Evolutionary conservation across 495 filamentous ascomycete genomes (phyloP).

Genomic region (Massariosphaeria phaeospora): DNA sequence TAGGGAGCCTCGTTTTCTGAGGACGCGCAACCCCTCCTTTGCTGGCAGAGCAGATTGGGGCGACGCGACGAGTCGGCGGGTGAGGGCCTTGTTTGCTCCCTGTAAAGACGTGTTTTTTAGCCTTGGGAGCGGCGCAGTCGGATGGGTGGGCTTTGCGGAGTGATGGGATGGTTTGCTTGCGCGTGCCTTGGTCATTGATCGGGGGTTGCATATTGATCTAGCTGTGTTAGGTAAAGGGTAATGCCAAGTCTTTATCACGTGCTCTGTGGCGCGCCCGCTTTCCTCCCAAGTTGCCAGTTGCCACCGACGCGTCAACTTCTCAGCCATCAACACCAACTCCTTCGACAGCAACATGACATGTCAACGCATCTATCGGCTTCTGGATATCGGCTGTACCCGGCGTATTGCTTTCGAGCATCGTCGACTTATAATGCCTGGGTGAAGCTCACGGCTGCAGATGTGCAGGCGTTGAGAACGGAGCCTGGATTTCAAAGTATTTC

Average conservation of each 20-base stretch:
- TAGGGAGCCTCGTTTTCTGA: background rate
- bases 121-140: slow-evolving; percentile 18
- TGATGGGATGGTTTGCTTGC: slow-evolving; percentile 15
- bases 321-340: slow-evolving; percentile 2
- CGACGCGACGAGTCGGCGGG: background rate
- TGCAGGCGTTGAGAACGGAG: slow-evolving; percentile 55
- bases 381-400: slow-evolving; percentile 61
- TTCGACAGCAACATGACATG: slow-evolving; percentile 44
- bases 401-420: slow-evolving; percentile 77
- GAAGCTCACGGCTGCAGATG: slow-evolving; percentile 65
- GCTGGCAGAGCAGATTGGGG: slow-evolving; percentile 8
- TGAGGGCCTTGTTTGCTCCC: slow-evolving; percentile 23
- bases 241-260: too few species aligned
- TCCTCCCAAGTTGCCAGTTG: background rate
- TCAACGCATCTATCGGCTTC: slow-evolving; percentile 37
- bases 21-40: slow-evolving; percentile 2
- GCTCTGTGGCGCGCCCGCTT: slow-evolving; percentile 16
- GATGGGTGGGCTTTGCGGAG: slow-evolving; percentile 9
- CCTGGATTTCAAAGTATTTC: slow-evolving; percentile 62
- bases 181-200: slow-evolving; percentile 16
- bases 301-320: background rate
- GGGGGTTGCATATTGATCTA: too few species aligned
- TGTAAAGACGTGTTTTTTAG: too few species aligned
- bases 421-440: slow-evolving; percentile 82
- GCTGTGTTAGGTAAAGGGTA: too few species aligned